phyloP scores from a whole-genome alignment of 495 filamentous ascomycete genomes.

The Penicillium silybi region DNA sequence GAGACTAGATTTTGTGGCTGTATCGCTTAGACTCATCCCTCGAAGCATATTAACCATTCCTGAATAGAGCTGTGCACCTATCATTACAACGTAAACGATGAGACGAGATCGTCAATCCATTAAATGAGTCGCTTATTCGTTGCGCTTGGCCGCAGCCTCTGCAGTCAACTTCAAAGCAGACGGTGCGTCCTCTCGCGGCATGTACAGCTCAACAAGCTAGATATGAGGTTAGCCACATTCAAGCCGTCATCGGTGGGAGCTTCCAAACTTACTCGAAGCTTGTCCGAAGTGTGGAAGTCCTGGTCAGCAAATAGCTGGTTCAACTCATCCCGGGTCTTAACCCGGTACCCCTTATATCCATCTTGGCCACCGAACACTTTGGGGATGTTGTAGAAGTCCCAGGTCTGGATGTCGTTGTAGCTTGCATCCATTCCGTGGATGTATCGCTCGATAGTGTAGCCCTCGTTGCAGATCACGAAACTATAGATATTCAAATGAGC shows the following conservation, averaged over 20 bases:
- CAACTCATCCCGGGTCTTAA: slow-evolving; percentile 68
- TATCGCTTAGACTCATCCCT: neutral
- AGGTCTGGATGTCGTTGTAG: slow-evolving; percentile 78
- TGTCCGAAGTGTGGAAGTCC: slow-evolving; percentile 52
- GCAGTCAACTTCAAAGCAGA: slow-evolving; percentile 61
- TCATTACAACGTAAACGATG: neutral
- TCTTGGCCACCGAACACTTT: slow-evolving; percentile 63
- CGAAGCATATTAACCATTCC: neutral
- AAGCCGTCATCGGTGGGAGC: neutral
- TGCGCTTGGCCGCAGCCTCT: slow-evolving; percentile 62
- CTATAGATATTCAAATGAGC: slow-evolving; percentile 33
- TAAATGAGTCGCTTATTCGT: slow-evolving; percentile 43
- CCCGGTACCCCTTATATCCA: slow-evolving; percentile 59
- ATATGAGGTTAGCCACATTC: slow-evolving; percentile 24
- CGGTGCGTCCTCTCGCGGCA: slow-evolving; percentile 78
- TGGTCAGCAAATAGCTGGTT: slow-evolving; percentile 62
- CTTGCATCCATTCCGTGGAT: slow-evolving; percentile 61
- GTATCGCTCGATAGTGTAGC: slow-evolving; percentile 55
- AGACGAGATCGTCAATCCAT: neutral
- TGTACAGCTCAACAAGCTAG: slow-evolving; percentile 82
- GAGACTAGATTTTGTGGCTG: neutral
- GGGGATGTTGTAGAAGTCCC: slow-evolving; percentile 68
- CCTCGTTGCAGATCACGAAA: slow-evolving; percentile 56
- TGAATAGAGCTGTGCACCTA: neutral
- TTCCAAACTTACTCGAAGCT: slow-evolving; percentile 40